These are phyloP conservation scores for Tillandsia leiboldiana DNA, from an alignment of 176 grass and related monocot genomes.

Conservation along the genomic window DNA sequence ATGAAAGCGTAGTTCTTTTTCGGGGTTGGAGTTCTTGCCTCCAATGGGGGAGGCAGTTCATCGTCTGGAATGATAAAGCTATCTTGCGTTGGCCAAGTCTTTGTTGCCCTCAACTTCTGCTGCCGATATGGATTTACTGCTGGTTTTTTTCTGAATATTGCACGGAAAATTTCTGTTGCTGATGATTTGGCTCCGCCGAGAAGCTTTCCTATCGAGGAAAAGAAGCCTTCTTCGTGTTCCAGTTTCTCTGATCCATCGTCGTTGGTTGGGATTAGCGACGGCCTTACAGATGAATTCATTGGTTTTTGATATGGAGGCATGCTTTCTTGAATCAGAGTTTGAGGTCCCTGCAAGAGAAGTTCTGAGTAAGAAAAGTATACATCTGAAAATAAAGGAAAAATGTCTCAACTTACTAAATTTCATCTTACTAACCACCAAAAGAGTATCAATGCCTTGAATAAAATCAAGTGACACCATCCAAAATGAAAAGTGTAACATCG, in stretches of 20 bases:
- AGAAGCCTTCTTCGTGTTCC: constrained; percentile 65
- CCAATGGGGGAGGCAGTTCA: constrained; percentile 54
- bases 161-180: constrained; percentile 34
- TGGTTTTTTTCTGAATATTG: constrained; percentile 42
- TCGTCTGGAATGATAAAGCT: constrained; percentile 73
- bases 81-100: constrained; percentile 64
- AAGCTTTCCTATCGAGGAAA: constrained; percentile 57
- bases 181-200: constrained; percentile 67
- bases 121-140: constrained; percentile 31
- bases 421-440: neutral
- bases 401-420: neutral
- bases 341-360: constrained; percentile 37
- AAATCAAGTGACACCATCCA: neutral
- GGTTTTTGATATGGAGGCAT: constrained; percentile 63
- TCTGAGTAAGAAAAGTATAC: neutral
- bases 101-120: constrained; percentile 34
- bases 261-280: constrained; percentile 53
- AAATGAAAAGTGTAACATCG: neutral
- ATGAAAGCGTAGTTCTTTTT: constrained; percentile 72
- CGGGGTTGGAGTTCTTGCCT: constrained; percentile 54
- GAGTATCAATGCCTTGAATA: neutral
- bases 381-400: neutral
- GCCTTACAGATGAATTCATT: constrained; percentile 48
- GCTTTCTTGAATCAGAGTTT: constrained; percentile 28
- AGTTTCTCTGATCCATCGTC: constrained; percentile 31